phyloP scores from a whole-genome alignment of 345 rosid genomes.

The Combretum micranthum region DNA sequence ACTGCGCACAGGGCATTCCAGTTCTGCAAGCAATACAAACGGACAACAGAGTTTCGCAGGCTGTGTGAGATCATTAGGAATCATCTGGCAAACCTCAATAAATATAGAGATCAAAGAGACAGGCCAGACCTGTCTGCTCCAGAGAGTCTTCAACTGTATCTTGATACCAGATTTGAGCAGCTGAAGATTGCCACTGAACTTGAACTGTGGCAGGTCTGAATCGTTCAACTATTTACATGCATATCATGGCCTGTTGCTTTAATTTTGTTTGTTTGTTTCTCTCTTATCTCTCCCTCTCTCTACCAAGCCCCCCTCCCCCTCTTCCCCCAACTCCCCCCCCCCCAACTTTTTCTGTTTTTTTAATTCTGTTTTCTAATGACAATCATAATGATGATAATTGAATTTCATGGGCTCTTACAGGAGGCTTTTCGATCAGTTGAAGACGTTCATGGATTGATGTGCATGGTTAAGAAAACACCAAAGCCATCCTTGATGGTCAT shows the following conservation, averaged over 20 bases:
- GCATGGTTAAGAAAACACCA: constrained; percentile 91
- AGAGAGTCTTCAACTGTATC: constrained; percentile 86
- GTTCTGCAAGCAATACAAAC: constrained; percentile 92
- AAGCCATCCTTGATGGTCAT: constrained; percentile 90
- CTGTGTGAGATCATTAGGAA: constrained; percentile 95
- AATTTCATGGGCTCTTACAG: constrained; percentile 27
- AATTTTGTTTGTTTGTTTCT: too few relatives aligned
- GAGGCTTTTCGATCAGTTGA: constrained; percentile 97
- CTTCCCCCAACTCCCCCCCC: too few relatives aligned
- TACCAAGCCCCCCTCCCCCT: too few relatives aligned
- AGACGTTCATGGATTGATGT: constrained; percentile 94
- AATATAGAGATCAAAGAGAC: constrained; percentile 97
- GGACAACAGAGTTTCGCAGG: constrained; percentile 93
- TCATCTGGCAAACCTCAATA: constrained; percentile 85
- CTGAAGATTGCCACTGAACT: constrained; percentile 91
- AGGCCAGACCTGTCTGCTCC: constrained; percentile 96
- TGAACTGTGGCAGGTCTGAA: constrained; percentile 82
- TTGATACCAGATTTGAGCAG: constrained; percentile 98
- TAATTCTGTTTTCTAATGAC: neutral
- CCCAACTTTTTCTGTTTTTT: too few relatives aligned
- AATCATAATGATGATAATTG: neutral
- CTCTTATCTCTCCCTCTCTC: too few relatives aligned
- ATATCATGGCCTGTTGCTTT: neutral
- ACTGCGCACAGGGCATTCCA: constrained; percentile 97
- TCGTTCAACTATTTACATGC: constrained; percentile 6